These are phyloP conservation scores for Aschersonia sp. DNA, from an alignment of 2,329 filamentous ascomycete genomes.

Conservation along the genomic window DNA sequence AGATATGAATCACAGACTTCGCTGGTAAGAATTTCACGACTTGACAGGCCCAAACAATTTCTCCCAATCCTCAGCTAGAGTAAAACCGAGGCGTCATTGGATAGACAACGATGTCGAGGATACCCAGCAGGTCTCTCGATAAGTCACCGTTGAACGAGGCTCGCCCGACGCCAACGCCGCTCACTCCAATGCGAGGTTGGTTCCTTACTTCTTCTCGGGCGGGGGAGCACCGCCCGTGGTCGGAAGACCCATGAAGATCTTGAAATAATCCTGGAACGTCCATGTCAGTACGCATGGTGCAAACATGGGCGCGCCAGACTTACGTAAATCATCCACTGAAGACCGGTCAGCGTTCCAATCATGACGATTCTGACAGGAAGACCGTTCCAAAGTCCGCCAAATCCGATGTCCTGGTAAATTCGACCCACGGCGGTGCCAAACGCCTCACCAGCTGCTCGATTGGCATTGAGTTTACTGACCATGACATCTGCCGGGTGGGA, in stretches of 20 bases:
- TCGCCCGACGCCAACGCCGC: no score
- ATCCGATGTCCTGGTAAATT: constrained; percentile 80
- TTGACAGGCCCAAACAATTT: no score
- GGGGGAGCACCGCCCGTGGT: constrained; percentile 61
- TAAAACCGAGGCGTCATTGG: no score
- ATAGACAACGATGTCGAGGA: no score
- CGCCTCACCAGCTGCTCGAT: constrained; percentile 59
- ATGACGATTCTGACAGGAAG: constrained; percentile 76
- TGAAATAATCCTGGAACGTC: constrained; percentile 57
- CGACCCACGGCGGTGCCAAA: constrained; percentile 62
- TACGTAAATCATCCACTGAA: constrained; percentile 90
- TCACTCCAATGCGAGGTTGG: not conserved
- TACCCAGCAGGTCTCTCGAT: no score
- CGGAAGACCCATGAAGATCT: constrained; percentile 77
- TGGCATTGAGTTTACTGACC: constrained; percentile 82
- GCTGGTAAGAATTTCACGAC: no score
- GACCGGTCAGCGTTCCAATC: constrained; percentile 67
- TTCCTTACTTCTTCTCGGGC: constrained; percentile 30
- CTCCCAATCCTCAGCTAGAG: no score
- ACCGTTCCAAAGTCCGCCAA: constrained; percentile 82
- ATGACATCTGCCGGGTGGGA: constrained; percentile 76
- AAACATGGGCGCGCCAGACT: constrained; percentile 15
- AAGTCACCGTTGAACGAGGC: no score
- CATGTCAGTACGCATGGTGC: constrained; percentile 7
- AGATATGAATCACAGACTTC: no score